These are phyloP conservation scores for Stereocaulon alpinum DNA, from an alignment of 495 filamentous ascomycete species.

Conservation along the genomic window DNA sequence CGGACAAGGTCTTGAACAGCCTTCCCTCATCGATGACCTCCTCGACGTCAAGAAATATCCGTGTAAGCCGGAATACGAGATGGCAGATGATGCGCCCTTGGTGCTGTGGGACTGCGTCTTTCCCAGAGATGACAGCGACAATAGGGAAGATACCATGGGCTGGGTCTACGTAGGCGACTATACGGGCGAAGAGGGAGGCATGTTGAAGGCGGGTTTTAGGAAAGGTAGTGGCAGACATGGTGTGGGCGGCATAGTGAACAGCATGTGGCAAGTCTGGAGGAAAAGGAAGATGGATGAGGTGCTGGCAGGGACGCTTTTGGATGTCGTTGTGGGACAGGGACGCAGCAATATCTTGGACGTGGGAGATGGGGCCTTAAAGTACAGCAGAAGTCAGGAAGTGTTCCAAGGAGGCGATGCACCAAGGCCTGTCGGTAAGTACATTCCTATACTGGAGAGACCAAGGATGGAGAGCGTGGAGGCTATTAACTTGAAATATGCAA, in stretches of 20 bases:
- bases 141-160: conserved; percentile 51
- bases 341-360: conserved; percentile 14
- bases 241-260: conserved; percentile 54
- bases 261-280: conserved; percentile 74
- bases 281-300: conserved; percentile 81
- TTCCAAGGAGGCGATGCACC: conserved; percentile 61
- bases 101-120: conserved; percentile 95
- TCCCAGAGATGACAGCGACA: conserved; percentile 44
- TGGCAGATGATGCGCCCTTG: conserved; percentile 79
- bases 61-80: conserved; percentile 68
- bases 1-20: conserved; percentile 78
- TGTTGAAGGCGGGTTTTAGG: not conserved
- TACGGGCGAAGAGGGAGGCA: conserved; percentile 28
- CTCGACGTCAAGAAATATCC: conserved; percentile 62
- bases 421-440: conserved; percentile 54
- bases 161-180: conserved; percentile 69
- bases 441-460: conserved; percentile 55
- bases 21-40: conserved; percentile 58
- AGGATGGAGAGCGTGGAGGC: conserved; percentile 55
- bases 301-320: conserved; percentile 56
- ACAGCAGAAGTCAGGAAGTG: conserved; percentile 40
- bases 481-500: conserved; percentile 67
- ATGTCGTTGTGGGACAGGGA: conserved; percentile 45
- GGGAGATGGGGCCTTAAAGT: conserved; percentile 20
- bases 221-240: conserved; percentile 49